A percentile compares a stretch with the other conserved stretches of the same genome.
phyloP scores from a whole-genome alignment of 2,329 filamentous ascomycete species.

The Stenocarpella maydis region DNA sequence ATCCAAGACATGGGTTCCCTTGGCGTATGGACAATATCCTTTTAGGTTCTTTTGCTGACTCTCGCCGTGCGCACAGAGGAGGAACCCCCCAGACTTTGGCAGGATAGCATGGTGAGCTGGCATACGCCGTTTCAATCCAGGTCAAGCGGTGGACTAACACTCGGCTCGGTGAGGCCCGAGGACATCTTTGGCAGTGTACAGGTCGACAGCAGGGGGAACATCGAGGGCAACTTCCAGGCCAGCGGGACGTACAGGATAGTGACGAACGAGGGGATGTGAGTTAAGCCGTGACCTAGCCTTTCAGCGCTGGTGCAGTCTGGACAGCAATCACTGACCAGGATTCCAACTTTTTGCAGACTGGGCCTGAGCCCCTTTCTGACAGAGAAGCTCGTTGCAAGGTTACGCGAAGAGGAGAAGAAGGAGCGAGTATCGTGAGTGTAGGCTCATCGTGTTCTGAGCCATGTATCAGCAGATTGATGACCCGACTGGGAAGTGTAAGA shows the following conservation, averaged over 20 bases:
- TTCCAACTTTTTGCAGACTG: slow-evolving; percentile 14
- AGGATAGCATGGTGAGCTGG: slow-evolving; percentile 64
- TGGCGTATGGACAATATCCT: no score
- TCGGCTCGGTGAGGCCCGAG: slow-evolving; percentile 56
- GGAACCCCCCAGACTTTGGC: slow-evolving; percentile 73
- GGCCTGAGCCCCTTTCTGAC: slow-evolving; percentile 35
- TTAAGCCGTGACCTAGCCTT: background rate
- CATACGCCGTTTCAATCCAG: no score
- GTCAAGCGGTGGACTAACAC: background rate
- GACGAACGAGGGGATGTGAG: slow-evolving; percentile 37
- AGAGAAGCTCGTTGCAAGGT: slow-evolving; percentile 31
- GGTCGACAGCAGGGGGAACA: slow-evolving; percentile 64
- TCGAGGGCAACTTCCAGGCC: slow-evolving; percentile 65
- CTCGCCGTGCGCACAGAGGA: slow-evolving; percentile 40
- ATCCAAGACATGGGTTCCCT: no score
- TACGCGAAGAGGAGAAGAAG: slow-evolving; percentile 32
- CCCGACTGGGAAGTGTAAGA: background rate
- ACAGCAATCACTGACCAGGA: background rate
- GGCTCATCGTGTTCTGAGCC: background rate
- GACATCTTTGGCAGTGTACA: slow-evolving; percentile 75
- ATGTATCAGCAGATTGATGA: background rate
- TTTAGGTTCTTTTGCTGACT: background rate
- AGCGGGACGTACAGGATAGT: slow-evolving; percentile 58
- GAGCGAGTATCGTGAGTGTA: slow-evolving; percentile 21
- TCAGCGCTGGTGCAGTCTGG: background rate